Evolutionary conservation across 2,329 filamentous ascomycete species (phyloP).

Genomic region (Diaporthe ilicicola): DNA sequence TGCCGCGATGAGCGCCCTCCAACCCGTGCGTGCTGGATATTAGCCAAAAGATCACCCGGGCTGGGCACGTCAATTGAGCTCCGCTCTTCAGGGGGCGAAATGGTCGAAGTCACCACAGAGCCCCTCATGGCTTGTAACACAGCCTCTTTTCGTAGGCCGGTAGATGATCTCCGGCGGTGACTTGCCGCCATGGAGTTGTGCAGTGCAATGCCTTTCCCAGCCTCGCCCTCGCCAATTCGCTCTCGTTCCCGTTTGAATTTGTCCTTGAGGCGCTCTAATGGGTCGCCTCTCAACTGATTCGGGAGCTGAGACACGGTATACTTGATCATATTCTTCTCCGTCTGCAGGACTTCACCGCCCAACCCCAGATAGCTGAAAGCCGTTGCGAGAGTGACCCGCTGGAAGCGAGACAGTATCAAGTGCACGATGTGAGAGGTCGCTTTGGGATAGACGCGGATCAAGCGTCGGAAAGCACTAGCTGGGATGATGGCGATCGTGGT

Average conservation of each 20-base stretch:
- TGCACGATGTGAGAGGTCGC: slow-evolving; percentile 98
- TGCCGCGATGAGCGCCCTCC: slow-evolving; percentile 56
- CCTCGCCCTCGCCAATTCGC: slow-evolving; percentile 80
- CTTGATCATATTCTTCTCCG: slow-evolving; percentile 91
- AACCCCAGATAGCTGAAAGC: slow-evolving; percentile 94
- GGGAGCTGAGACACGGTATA: slow-evolving; percentile 93
- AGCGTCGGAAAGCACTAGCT: slow-evolving; percentile 89
- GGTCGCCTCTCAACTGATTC: slow-evolving; percentile 85
- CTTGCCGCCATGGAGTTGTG: slow-evolving; percentile 78
- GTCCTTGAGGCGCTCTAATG: slow-evolving; percentile 85
- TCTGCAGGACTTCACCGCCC: slow-evolving; percentile 89
- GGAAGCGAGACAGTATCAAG: slow-evolving; percentile 92
- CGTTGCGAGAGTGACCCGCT: slow-evolving; percentile 92
- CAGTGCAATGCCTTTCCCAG: slow-evolving; percentile 90
- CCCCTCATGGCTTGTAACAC: slow-evolving; percentile 72
- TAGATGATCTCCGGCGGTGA: slow-evolving; percentile 69
- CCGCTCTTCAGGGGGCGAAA: slow-evolving; percentile 51
- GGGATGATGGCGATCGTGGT: slow-evolving; percentile 99
- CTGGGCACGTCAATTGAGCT: slow-evolving; percentile 61
- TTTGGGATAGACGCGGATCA: slow-evolving; percentile 94
- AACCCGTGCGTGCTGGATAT: slow-evolving; percentile 74
- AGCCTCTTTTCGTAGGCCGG: slow-evolving; percentile 80
- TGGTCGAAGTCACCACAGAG: slow-evolving; percentile 52
- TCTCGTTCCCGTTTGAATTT: slow-evolving; percentile 91
- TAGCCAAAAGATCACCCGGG: slow-evolving; percentile 82